Evolutionary conservation across 257 asterid species (phyloP).

Genomic region (Solanum gandarillasii): DNA sequence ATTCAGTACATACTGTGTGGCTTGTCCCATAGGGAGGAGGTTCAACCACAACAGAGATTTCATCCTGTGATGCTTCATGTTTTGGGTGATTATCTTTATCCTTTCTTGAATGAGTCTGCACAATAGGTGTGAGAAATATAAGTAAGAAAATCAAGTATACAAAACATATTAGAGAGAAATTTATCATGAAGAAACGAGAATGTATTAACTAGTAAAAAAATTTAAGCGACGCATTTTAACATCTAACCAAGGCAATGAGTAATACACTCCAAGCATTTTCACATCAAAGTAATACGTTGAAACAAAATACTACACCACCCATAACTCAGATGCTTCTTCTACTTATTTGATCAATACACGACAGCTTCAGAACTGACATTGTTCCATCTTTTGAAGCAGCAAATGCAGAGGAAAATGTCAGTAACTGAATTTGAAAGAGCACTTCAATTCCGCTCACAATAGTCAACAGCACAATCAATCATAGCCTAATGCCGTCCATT

Average conservation of each 20-base stretch:
- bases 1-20: constrained; percentile 45
- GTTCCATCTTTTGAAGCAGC: not conserved
- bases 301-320: not conserved
- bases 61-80: constrained; percentile 31
- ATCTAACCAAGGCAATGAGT: not conserved
- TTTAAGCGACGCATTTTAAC: not conserved
- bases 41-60: constrained; percentile 41
- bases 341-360: not conserved
- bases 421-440: not conserved
- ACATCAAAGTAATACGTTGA: not conserved
- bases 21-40: constrained; percentile 77
- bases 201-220: not conserved
- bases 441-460: not conserved
- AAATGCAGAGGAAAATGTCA: not conserved
- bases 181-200: not conserved
- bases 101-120: constrained; percentile 84
- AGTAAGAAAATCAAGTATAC: not conserved
- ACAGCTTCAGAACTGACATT: not conserved
- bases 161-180: not conserved
- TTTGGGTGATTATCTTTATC: constrained; percentile 22
- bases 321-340: not conserved
- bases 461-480: not conserved
- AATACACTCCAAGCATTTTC: not conserved
- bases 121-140: constrained; percentile 11
- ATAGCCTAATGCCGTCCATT: not conserved